Percentiles rank a stretch among this genome's conserved stretches.
Evolutionary conservation across 441 rosid genomes (phyloP).

Genomic region (Jatropha podagrica): DNA sequence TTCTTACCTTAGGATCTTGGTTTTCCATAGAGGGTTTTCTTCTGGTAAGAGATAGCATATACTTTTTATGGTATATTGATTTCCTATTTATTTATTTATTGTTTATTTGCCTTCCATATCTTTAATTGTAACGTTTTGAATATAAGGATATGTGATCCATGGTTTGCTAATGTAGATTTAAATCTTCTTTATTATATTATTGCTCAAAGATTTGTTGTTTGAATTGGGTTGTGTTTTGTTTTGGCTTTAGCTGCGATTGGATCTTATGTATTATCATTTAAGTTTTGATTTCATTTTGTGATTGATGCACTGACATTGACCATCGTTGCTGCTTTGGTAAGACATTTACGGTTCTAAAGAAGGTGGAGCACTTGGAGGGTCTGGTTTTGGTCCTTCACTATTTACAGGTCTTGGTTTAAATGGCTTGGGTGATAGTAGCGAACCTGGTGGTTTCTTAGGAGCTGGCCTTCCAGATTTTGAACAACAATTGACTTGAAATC

Average conservation of each 20-base stretch:
- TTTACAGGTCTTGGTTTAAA: conserved; percentile 49
- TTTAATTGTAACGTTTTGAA: background rate
- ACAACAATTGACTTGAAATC: conserved; percentile 59
- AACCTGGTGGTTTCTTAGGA: conserved; percentile 44
- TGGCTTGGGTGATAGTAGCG: conserved; percentile 39
- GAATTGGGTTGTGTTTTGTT: conserved; percentile 19
- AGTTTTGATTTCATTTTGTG: background rate
- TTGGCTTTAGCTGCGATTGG: background rate
- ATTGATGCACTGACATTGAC: background rate
- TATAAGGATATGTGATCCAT: background rate
- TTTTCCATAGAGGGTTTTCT: conserved; percentile 61
- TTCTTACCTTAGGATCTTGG: conserved; percentile 81
- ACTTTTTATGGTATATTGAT: background rate
- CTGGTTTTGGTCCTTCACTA: conserved; percentile 45
- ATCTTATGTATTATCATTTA: background rate
- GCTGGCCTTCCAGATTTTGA: conserved; percentile 69
- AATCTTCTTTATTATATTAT: conserved; percentile 18
- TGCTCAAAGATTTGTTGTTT: conserved; percentile 12
- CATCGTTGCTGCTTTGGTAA: too few relatives aligned
- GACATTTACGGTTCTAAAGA: too few relatives aligned
- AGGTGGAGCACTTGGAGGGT: conserved; percentile 34
- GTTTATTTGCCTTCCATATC: background rate
- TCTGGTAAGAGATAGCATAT: conserved; percentile 44
- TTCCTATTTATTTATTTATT: background rate
- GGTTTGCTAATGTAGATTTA: conserved; percentile 7